Percentiles rank a stretch among this genome's conserved stretches.
Evolutionary conservation across 805 yeast species (phyloP).

Genomic region (Ogataea trehalophila): DNA sequence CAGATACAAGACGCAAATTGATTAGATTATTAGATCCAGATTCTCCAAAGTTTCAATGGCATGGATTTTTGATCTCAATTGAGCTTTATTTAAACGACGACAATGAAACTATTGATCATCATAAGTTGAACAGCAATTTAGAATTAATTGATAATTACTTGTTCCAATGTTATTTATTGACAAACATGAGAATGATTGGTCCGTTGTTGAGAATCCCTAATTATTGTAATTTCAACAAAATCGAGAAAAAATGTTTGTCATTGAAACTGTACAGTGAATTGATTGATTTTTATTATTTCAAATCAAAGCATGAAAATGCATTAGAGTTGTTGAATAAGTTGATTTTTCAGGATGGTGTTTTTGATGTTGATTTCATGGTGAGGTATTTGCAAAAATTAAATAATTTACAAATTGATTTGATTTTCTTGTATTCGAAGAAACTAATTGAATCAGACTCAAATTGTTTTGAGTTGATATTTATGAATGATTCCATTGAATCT

Average conservation of each 20-base stretch:
- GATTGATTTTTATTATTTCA: constrained; percentile 70
- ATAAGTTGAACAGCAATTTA: constrained; percentile 34
- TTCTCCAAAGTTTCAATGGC: constrained; percentile 38
- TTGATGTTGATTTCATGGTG: constrained; percentile 42
- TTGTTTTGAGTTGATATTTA: constrained; percentile 48
- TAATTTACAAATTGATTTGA: constrained; percentile 43
- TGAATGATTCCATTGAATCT: constrained; percentile 59
- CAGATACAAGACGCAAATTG: constrained; percentile 49
- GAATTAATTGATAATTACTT: constrained; percentile 68
- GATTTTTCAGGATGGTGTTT: constrained; percentile 22
- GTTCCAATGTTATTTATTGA: constrained; percentile 67
- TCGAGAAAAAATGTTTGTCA: constrained; percentile 46
- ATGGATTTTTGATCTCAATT: constrained; percentile 38
- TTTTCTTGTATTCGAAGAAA: constrained; percentile 54
- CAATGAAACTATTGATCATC: constrained; percentile 5
- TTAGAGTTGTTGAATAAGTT: constrained; percentile 49
- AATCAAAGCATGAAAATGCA: constrained; percentile 60
- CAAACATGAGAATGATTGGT: constrained; percentile 68
- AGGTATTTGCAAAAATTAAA: constrained; percentile 55
- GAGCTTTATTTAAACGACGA: constrained; percentile 30
- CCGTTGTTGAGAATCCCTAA: constrained; percentile 78
- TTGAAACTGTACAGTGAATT: constrained; percentile 58
- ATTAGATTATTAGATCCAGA: constrained; percentile 35
- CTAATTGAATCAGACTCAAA: constrained; percentile 36
- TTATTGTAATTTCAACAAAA: constrained; percentile 62